phyloP scores from a whole-genome alignment of 1,284 basidiomycete genomes.

The Apiotrichum montevideense region DNA sequence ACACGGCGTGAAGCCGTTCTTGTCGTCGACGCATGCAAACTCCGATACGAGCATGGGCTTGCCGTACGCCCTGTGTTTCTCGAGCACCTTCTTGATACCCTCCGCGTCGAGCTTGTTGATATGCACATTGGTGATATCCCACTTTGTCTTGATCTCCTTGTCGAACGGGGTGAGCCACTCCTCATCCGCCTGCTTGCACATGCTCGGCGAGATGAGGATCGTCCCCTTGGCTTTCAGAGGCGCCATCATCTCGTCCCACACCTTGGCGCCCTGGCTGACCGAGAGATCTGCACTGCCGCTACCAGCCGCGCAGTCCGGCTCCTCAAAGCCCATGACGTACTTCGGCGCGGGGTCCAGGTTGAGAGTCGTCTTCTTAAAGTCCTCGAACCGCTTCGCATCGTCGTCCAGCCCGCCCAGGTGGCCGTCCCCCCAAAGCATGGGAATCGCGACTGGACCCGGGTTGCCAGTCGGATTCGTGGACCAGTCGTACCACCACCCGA shows the following conservation, averaged over 20 bases:
- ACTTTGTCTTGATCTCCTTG: conserved; percentile 12
- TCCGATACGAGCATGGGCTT: conserved; percentile 47
- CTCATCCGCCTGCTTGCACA: conserved; percentile 31
- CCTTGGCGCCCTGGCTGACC: conserved; percentile 17
- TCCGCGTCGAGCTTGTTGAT: conserved; percentile 45
- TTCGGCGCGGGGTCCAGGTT: conserved; percentile 27
- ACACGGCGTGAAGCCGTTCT: conserved; percentile 24
- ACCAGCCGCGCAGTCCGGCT: conserved; percentile 42
- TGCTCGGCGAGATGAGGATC: conserved; percentile 23
- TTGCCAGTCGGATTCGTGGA: not conserved
- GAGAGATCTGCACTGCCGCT: conserved; percentile 10
- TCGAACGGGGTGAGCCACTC: conserved; percentile 23
- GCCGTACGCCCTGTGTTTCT: conserved; percentile 44
- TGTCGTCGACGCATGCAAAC: conserved; percentile 43
- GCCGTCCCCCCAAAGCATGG: conserved; percentile 47
- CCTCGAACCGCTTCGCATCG: conserved; percentile 34
- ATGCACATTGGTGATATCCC: conserved; percentile 30
- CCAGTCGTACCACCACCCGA: conserved; percentile 40
- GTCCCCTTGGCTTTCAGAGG: conserved; percentile 32
- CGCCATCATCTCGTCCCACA: conserved; percentile 40
- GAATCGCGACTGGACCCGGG: conserved; percentile 19
- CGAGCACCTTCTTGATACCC: conserved; percentile 36
- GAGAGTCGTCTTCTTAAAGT: conserved; percentile 23
- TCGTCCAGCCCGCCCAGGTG: conserved; percentile 20
- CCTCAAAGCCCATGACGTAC: conserved; percentile 35